Conservation (phyloP, 495 filamentous ascomycete species). For the Penicillium lagena region DNA sequence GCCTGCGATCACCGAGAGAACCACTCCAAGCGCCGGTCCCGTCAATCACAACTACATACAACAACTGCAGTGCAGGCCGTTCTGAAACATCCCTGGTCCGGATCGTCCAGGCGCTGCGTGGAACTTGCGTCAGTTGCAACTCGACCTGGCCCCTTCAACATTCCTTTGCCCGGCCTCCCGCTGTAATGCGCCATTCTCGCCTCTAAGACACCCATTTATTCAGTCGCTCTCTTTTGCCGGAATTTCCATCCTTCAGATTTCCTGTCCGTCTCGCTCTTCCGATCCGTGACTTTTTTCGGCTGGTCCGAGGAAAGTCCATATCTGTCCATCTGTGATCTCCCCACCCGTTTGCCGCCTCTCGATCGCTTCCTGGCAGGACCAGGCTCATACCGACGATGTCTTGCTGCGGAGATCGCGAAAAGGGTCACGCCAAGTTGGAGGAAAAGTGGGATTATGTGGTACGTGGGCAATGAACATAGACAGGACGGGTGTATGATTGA, state of each 20-base stretch:
- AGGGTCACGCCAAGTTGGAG: slow-evolving; percentile 62
- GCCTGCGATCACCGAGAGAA: slow-evolving; percentile 11
- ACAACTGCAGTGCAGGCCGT: slow-evolving; percentile 8
- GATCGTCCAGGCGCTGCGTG: background rate
- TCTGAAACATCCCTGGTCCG: slow-evolving; percentile 10
- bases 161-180: slow-evolving; percentile 5
- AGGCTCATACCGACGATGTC: slow-evolving; percentile 50
- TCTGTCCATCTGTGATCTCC: slow-evolving; percentile 1
- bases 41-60: slow-evolving; percentile 4
- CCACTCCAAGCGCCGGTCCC: slow-evolving; percentile 3
- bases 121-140: slow-evolving; percentile 1
- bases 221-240: slow-evolving; percentile 7
- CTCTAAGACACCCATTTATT: slow-evolving; percentile 9
- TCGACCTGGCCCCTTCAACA: background rate
- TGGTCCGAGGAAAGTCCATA: slow-evolving; percentile 32
- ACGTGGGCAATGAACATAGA: slow-evolving; percentile 22
- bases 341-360: slow-evolving; percentile 2
- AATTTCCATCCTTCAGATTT: slow-evolving; percentile 2
- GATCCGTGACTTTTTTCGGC: slow-evolving; percentile 31
- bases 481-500: background rate
- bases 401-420: slow-evolving; percentile 65
- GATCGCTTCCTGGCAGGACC: slow-evolving; percentile 28
- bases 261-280: background rate
- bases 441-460: slow-evolving; percentile 96
- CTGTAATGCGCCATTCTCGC: slow-evolving; percentile 17